These are phyloP conservation scores for Aspergillus udagawae DNA, from an alignment of 2,329 filamentous ascomycete genomes.

Conservation along the genomic window DNA sequence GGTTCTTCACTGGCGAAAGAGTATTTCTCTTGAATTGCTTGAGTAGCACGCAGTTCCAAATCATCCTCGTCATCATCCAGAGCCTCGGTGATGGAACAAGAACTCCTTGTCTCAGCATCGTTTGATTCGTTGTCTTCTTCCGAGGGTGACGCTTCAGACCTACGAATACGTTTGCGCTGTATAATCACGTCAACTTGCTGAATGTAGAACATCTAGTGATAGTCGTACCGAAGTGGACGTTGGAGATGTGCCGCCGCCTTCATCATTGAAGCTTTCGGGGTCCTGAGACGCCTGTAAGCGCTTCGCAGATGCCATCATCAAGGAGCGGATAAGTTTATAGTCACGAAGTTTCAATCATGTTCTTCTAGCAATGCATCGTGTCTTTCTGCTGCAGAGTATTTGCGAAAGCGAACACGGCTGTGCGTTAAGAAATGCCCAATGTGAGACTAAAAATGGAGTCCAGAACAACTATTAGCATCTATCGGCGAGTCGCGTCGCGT, in stretches of 20 bases:
- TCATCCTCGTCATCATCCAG: conserved; percentile 33
- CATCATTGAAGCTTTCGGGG: conserved; percentile 28
- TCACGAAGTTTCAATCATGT: background rate
- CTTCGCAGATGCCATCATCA: conserved; percentile 42
- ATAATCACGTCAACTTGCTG: conserved; percentile 10
- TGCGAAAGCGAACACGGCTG: background rate
- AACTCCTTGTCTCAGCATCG: conserved; percentile 17
- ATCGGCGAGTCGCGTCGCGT: conserved; percentile 12
- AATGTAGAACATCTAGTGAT: background rate
- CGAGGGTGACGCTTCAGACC: conserved; percentile 24
- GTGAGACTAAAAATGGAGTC: background rate
- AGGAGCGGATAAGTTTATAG: background rate
- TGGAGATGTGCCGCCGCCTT: conserved; percentile 22
- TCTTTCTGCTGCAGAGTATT: background rate
- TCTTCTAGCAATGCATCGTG: background rate
- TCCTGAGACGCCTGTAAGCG: conserved; percentile 31
- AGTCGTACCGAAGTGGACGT: conserved; percentile 28
- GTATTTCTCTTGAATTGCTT: conserved; percentile 54
- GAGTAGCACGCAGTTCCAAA: conserved; percentile 59
- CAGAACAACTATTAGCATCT: background rate
- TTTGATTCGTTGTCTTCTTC: conserved; percentile 11
- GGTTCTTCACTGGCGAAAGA: conserved; percentile 50
- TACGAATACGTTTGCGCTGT: conserved; percentile 43
- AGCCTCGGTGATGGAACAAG: conserved; percentile 16
- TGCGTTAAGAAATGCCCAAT: background rate